Base-by-base conservation (phyloP, 805 yeast species). In the Saturnispora ahearnii region DNA sequence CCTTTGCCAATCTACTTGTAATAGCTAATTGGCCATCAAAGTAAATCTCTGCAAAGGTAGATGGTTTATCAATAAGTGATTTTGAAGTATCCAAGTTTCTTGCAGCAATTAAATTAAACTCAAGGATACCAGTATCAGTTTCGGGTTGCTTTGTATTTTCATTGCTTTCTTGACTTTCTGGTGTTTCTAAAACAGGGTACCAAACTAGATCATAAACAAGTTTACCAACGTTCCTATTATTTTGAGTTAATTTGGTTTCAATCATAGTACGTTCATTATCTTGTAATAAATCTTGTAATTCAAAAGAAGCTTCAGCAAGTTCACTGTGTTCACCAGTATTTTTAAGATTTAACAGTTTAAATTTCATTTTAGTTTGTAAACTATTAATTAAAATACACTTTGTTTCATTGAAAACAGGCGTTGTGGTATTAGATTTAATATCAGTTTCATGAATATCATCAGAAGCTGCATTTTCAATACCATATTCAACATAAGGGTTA, bases 91-190 rank as follows among this genome's bases (percentile, higher is more conserved):
- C 84, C 61, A 86, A 70, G 44, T 76, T 72, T 46, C 70, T 72
- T 22, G 86, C 87, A 52, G 77, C 76, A 53, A 82, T 81, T 45
- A 86, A 64, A 10, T 73, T 72, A 37, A 85, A 58, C 58, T 82
- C 84, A 65, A 84, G 68, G 51, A 86, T 80, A 71, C 93, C 95
- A 46, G 80, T 78, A 57, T 84, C 88, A n/a, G 81, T 65, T 48
- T 79, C 83, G 10, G 78, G 77, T 32, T 71, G 66, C 24, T 69
- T 69, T 53, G 71, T 76, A 4, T 73, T 64, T 36, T 81, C 82
- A 56, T 76, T 79, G 26, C 68, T 74, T 57, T 74, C 66, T 9
- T 61, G 64, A 44, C 67, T 62, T 28, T 77, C 74, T 11, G 32
- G 36, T 4, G 51, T 18, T 44, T 68, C 67, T 48, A 75, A 58